Evolutionary conservation across 257 asterid genomes (phyloP).

Genomic region (Solanum neorickii): DNA sequence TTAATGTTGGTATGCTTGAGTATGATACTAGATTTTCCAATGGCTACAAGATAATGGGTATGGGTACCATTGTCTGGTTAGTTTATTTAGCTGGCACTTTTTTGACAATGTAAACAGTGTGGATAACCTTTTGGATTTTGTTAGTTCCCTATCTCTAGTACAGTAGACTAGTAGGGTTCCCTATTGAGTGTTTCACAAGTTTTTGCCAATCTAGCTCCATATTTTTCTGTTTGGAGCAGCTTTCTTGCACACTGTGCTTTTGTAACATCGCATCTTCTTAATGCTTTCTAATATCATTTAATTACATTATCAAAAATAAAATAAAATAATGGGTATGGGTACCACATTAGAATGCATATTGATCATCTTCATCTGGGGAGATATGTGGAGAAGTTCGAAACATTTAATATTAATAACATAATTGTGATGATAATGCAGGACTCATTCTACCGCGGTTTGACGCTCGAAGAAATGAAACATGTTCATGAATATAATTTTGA

Average conservation of each 20-base stretch:
- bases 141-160: too few relatives aligned
- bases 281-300: too few relatives aligned
- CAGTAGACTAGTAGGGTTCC: too few relatives aligned
- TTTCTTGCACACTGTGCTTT: too few relatives aligned
- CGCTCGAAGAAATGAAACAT: constrained; percentile 57
- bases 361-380: neutral
- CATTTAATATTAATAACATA: neutral
- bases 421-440: constrained; percentile 40
- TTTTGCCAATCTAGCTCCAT: too few relatives aligned
- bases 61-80: neutral
- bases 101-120: too few relatives aligned
- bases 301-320: too few relatives aligned
- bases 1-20: neutral
- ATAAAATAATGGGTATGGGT: neutral
- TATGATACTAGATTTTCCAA: neutral
- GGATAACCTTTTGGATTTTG: too few relatives aligned
- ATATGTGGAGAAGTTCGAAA: neutral
- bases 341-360: neutral
- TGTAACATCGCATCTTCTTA: too few relatives aligned
- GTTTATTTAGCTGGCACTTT: too few relatives aligned
- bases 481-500: constrained; percentile 94
- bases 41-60: neutral
- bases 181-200: too few relatives aligned
- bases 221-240: too few relatives aligned
- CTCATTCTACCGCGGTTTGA: constrained; percentile 93